phyloP scores from a whole-genome alignment of 768 basidiomycete genomes.

The Termitomyces sp. region DNA sequence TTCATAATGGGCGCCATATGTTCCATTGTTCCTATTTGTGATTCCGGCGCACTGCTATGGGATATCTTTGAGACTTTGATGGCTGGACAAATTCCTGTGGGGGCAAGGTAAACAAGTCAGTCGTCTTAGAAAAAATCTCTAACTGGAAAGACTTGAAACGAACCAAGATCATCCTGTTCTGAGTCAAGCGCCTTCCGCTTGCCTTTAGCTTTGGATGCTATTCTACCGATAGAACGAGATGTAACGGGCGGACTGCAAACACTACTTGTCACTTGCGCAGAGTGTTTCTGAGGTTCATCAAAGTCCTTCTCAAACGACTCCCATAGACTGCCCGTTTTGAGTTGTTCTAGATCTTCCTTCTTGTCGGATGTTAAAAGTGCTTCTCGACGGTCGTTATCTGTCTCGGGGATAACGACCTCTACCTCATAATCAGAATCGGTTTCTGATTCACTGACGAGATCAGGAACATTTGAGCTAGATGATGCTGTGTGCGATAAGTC shows the following conservation, averaged over 20 bases:
- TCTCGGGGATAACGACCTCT: conserved; percentile 35
- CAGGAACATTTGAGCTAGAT: neutral
- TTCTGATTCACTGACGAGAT: conserved; percentile 22
- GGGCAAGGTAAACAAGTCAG: neutral
- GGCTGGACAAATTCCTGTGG: conserved; percentile 4
- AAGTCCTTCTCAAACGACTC: conserved; percentile 51
- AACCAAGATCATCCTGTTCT: conserved; percentile 8
- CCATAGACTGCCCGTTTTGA: conserved; percentile 37
- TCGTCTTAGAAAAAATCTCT: too few relatives aligned
- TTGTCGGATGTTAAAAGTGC: conserved; percentile 46
- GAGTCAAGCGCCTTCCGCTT: conserved; percentile 9
- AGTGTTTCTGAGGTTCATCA: conserved; percentile 13
- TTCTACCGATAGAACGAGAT: neutral
- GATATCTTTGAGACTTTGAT: conserved; percentile 4
- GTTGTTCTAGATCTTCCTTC: conserved; percentile 36
- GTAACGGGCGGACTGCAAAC: conserved; percentile 8
- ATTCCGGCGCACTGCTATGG: neutral
- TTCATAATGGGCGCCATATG: neutral
- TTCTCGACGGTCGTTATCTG: conserved; percentile 46
- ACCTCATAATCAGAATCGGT: conserved; percentile 17
- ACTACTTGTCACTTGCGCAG: conserved; percentile 11
- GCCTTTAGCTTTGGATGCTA: neutral
- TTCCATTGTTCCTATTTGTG: neutral
- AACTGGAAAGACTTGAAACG: neutral
- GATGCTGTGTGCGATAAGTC: neutral